Evolutionary conservation across 306 rosid genomes (phyloP), one percentile per base, ranked within the genome.

Genomic region (Datisca glomerata): DNA sequence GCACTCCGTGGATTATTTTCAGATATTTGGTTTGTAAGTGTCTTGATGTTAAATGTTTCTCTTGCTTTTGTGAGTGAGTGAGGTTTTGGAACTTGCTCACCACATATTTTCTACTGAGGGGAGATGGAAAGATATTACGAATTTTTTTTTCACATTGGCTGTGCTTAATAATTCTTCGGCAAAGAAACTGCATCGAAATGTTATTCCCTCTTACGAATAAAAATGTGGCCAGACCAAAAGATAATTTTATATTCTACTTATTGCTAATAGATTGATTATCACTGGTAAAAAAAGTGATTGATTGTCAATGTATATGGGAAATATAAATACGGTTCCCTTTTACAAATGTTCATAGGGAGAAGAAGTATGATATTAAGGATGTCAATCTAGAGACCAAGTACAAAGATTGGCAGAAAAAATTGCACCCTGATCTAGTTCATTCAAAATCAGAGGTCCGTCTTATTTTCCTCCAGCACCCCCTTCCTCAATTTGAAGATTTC

Each of bases 351-450:
- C 22, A 19, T 67, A 84, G 98, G 74, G 86, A 80, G 68, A 84
- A 64, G 70, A 79, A 64, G 58, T 84, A 72, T 61, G 91, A 75
- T 22, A 28, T 56, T 45, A 78, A 56, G 59, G 85, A 50, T 67
- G 68, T 59, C 35, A 57, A 68, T 70, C 57, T 89, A 74, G 91
- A 80, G 57, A 56, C 74, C 18, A 73, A 75, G 72, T 89, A 89
- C 62, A 89, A 89, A 51, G 75, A 73, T 2, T 89, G 98, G 98
- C 98, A 89, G 70, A 89, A 84, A 68, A 78, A 84, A 48, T 54
- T 89, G 64, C 98, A 89, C 65, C 98, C 98, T 39, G 98, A 89
- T 76, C 63, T 89, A 46, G 98, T 89, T 54, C 96, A 84, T 76
- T 77, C 96, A 14, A 89, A 80, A 68, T 84, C 98, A 11, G 64